phyloP scores from a whole-genome alignment of 805 yeast genomes.

The Candida jianshihensis region DNA sequence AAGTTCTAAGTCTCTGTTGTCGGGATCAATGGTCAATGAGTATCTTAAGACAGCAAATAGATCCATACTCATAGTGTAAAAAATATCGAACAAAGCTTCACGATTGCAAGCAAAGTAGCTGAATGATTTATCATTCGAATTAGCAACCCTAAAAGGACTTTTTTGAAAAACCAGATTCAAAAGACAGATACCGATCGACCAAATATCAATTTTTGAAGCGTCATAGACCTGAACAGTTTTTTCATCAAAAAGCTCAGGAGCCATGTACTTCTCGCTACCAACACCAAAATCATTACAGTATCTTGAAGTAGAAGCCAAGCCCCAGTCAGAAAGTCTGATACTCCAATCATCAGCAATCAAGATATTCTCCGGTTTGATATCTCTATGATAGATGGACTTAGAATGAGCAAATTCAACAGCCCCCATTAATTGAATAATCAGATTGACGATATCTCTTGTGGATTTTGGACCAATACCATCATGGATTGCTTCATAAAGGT shows the following conservation, averaged over 20 bases:
- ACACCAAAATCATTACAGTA: slow-evolving; percentile 71
- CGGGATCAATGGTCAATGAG: slow-evolving; percentile 79
- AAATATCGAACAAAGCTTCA: slow-evolving; percentile 86
- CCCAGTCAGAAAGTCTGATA: slow-evolving; percentile 71
- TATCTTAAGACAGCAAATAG: slow-evolving; percentile 77
- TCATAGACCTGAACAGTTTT: slow-evolving; percentile 52
- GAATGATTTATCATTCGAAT: slow-evolving; percentile 73
- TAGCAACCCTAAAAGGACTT: slow-evolving; percentile 80
- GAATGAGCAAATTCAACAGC: slow-evolving; percentile 75
- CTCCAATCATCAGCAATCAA: slow-evolving; percentile 48
- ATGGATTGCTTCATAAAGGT: slow-evolving; percentile 73
- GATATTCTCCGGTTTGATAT: slow-evolving; percentile 74
- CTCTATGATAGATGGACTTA: slow-evolving; percentile 70
- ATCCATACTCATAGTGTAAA: slow-evolving; percentile 82
- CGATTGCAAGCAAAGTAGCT: slow-evolving; percentile 80
- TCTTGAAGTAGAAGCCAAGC: slow-evolving; percentile 48
- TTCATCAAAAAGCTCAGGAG: slow-evolving; percentile 79
- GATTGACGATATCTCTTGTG: slow-evolving; percentile 39
- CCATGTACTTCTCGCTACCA: slow-evolving; percentile 91
- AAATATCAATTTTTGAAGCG: slow-evolving; percentile 76
- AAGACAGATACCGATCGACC: slow-evolving; percentile 84
- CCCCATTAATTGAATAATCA: slow-evolving; percentile 56
- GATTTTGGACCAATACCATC: slow-evolving; percentile 49
- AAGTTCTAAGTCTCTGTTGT: slow-evolving; percentile 59
- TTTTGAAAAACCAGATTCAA: slow-evolving; percentile 82